phyloP scores from a whole-genome alignment of 164 flowering plant species.

The Brasenia schreberi region DNA sequence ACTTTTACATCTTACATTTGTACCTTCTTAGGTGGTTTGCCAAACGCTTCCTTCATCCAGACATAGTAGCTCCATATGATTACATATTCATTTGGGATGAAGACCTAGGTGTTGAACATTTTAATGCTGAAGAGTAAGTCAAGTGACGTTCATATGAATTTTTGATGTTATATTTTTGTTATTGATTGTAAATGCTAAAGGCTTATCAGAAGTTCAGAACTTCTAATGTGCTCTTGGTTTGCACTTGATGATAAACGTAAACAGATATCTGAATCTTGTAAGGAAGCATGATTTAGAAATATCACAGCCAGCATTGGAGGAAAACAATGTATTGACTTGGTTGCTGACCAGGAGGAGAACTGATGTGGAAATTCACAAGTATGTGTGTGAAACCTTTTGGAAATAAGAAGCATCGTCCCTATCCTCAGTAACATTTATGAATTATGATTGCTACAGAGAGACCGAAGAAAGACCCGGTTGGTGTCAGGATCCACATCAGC shows the following conservation, averaged over 20 bases:
- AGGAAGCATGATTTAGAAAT: constrained; percentile 15
- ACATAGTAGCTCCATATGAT: constrained; percentile 14
- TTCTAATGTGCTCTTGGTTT: background rate
- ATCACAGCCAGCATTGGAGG: constrained; percentile 15
- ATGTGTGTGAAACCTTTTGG: background rate
- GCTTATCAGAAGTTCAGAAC: background rate
- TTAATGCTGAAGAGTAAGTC: constrained; percentile 17
- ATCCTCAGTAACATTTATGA: background rate
- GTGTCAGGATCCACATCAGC: constrained; percentile 12
- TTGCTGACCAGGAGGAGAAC: constrained; percentile 13
- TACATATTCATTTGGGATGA: constrained; percentile 12
- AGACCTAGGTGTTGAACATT: constrained; percentile 11
- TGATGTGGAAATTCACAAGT: constrained; percentile 17
- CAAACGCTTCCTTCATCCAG: constrained; percentile 18
- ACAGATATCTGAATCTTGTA: constrained; percentile 14
- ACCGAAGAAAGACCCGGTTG: constrained; percentile 11
- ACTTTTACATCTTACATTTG: background rate
- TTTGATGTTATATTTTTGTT: background rate
- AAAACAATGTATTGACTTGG: constrained; percentile 8
- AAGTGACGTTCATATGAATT: background rate
- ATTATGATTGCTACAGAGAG: constrained; percentile 5
- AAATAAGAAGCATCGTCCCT: background rate
- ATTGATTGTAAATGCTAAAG: background rate
- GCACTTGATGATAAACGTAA: background rate
- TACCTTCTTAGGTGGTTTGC: constrained; percentile 17